Evolutionary conservation across 345 rosid genomes (phyloP), one percentile per base, ranked within the genome.

Genomic region (Corchorus capsularis): DNA sequence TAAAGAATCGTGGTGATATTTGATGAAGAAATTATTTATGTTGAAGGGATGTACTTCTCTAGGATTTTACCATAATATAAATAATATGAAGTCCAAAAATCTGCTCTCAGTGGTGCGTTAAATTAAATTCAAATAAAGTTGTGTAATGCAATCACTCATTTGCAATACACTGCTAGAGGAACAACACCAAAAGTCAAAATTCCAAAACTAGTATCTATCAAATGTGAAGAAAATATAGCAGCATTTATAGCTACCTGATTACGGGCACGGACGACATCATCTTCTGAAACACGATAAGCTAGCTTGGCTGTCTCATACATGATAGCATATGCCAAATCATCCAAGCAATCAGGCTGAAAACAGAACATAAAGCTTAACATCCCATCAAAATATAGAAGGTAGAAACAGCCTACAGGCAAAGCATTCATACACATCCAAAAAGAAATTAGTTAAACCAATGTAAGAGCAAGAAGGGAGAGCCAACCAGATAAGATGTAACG

Each of bases 271-370:
- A 83, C 90, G 49, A 96, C 98, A 88, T 92, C 99, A 86, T 83
- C 94, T 63, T 96, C 99, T 50, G 99, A 92, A 82, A 94, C 99
- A 61, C 92, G 95, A 82, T 88, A 91, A 64, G 89, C 88, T 76
- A 96, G 76, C 86, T 96, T 94, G 73, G 98, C 75, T 35, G 84
- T 85, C 87, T 92, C 97, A n/a, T 90, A 34, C 99, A 94, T 96
- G 52, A 96, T 96, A 67, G 97, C 98, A 86, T 89, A 92, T 54
- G 96, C 91, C 80, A 96, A 88, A 85, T 96, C 99, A 85, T 91
- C 97, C 80, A 94, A 86, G 80, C 92, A 85, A 81, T 94, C 94
- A 17, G 91, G 85, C 96, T 92, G 90, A 63, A 81, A 83, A 63
- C 39, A 72, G 65, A 77, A 70, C 17, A 55, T 13, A 8, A 57